Conservation (phyloP, 768 basidiomycete genomes). For the Pleurotus ostreatus region DNA sequence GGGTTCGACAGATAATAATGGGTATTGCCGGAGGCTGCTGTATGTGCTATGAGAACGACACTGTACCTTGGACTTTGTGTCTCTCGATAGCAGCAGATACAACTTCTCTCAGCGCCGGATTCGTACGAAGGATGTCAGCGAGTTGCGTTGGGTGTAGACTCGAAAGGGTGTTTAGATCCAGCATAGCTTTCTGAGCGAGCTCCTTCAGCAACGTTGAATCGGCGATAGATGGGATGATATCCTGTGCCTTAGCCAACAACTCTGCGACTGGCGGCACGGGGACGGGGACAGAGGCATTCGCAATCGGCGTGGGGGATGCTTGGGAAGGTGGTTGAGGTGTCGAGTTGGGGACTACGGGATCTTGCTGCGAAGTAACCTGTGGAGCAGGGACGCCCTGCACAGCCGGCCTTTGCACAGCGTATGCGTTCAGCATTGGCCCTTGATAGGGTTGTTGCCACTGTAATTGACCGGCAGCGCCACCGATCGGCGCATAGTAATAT, state of each 20-base stretch:
- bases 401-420: background rate
- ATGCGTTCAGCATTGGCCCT: constrained; percentile 13
- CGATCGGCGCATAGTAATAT: constrained; percentile 20
- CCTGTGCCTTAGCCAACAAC: background rate
- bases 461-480: constrained; percentile 14
- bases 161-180: constrained; percentile 27
- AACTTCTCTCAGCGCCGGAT: constrained; percentile 34
- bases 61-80: constrained; percentile 11
- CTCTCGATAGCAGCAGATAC: constrained; percentile 29
- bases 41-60: background rate
- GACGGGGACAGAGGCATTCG: background rate
- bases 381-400: constrained; percentile 4
- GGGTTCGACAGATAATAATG: no score
- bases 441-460: constrained; percentile 33
- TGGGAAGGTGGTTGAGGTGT: constrained; percentile 6
- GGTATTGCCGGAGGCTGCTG: no score
- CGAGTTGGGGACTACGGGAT: background rate
- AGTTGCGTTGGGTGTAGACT: constrained; percentile 33
- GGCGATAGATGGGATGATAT: constrained; percentile 10
- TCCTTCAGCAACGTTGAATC: constrained; percentile 1
- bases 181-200: constrained; percentile 8
- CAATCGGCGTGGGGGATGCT: background rate
- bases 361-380: background rate
- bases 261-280: no score
- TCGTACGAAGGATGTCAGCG: constrained; percentile 30